Percentiles rank a stretch among this genome's conserved stretches.
phyloP scores from a whole-genome alignment of 106 monocot species.

The Gastrodia elata region DNA sequence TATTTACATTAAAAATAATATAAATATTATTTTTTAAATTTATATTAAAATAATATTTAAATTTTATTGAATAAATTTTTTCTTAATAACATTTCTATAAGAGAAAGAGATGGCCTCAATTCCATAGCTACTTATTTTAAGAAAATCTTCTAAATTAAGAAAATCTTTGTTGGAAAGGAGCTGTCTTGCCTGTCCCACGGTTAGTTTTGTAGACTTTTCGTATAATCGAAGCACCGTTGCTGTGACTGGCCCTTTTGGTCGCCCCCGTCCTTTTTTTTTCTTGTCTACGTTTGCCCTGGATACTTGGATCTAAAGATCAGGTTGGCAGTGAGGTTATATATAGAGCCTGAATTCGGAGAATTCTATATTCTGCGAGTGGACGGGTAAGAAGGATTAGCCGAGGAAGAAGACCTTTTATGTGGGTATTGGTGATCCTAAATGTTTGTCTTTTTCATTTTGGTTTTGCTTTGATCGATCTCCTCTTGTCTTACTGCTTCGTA shows the following conservation, averaged over 20 bases:
- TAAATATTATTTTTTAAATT: no score
- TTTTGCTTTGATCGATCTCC: background rate
- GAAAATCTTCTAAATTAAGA: constrained; percentile 7
- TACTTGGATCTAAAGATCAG: background rate
- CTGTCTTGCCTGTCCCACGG: background rate
- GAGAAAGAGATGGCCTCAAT: no score
- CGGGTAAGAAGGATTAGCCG: background rate
- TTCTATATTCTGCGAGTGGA: constrained; percentile 1
- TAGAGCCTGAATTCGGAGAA: background rate
- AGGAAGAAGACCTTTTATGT: background rate
- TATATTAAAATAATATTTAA: no score
- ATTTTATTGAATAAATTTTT: no score
- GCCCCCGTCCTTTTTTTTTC: background rate
- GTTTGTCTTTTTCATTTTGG: background rate
- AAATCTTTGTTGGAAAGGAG: background rate
- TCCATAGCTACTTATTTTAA: background rate
- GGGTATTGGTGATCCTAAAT: background rate
- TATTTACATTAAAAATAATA: no score
- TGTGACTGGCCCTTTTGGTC: background rate
- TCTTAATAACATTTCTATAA: no score
- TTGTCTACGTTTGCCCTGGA: background rate
- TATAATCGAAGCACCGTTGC: background rate
- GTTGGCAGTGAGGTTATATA: background rate
- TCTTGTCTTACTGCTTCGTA: background rate
- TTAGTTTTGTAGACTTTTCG: constrained; percentile 1